Evolutionary conservation across 2,329 filamentous ascomycete species (phyloP), one percentile per base, ranked within the genome.

Genomic region (Grosmannia clavigera): DNA sequence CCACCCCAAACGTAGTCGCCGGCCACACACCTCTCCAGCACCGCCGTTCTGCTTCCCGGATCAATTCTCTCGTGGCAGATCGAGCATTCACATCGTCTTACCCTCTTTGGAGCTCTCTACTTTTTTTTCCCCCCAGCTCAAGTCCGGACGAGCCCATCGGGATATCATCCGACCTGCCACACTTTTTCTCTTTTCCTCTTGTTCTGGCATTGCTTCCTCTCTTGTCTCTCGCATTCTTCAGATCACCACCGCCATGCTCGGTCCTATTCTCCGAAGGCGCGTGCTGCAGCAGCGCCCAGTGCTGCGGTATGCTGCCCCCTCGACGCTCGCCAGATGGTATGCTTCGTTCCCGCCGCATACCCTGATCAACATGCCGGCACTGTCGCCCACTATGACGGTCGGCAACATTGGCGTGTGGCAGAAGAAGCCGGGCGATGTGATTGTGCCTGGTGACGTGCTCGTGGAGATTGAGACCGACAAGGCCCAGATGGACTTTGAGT

Each of bases 361-460:
- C 67, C 80, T 99, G 75, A 86, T 99, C 78, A 94, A 85, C 81
- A 99, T 99, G 94, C 94, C 94, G 66, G 94, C 94, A 61, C 82
- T 99, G 70, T 99, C 94, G 64, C 94, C 94, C 60, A 99, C 94
- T 68, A 99, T 99, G 94, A 92, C 89, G 65, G 81, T 89, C 64
- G 94, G 94, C 73, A 96, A 95, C 79, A 95, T 99, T 75, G 95
- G 94, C 69, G 79, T 85, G 65, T 99, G 94, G 94, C 90, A 97
- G 80, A 99, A 97, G 84, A 95, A 96, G 80, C 81, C 85, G 66
- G 94, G 94, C 71, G 94, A 99, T 75, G 71, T 79, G 64, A 86
- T 99, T 73, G 79, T 83, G 61, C 92, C 95, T 58, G 94, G 94
- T 73, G 94, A 99, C 73, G 94, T 99, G 38, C 80, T 95, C 57